Conservation (phyloP, 2,329 filamentous ascomycete genomes). For the Nemania sp. region DNA sequence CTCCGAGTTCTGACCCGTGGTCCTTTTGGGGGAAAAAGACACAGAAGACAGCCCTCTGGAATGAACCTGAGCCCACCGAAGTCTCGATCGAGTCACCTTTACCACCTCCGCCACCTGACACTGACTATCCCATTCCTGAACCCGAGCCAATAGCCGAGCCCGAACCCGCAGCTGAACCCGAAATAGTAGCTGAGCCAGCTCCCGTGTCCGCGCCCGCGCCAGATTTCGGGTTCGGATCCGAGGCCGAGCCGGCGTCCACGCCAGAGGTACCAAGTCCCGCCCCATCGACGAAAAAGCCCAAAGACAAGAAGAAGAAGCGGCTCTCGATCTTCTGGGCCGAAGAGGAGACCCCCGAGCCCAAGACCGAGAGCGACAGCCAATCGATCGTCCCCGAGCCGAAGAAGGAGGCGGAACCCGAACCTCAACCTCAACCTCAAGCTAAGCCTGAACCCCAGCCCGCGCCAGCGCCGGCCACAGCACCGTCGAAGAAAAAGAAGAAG, state of each 20-base stretch:
- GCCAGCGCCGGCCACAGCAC: neutral
- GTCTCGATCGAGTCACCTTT: neutral
- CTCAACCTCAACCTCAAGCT: neutral
- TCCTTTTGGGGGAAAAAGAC: neutral
- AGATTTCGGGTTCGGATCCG: neutral
- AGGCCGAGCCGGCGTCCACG: neutral
- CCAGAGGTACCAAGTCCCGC: neutral
- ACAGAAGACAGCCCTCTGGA: neutral
- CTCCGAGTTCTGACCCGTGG: neutral
- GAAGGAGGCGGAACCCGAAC: neutral
- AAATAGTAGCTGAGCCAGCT: neutral
- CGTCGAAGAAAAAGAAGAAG: conserved; percentile 27
- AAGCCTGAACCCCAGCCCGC: neutral
- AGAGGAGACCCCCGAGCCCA: neutral
- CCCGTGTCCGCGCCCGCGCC: neutral
- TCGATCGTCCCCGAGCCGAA: neutral
- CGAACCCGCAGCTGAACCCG: neutral
- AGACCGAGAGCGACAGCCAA: neutral
- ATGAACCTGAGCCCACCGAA: neutral
- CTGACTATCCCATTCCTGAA: too few species aligned
- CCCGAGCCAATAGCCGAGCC: neutral
- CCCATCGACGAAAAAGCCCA: conserved; percentile 1
- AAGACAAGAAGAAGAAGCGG: conserved; percentile 17
- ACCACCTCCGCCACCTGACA: too few species aligned
- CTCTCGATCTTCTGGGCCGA: conserved; percentile 22